Evolutionary conservation across 257 asterid genomes (phyloP), one percentile per base, ranked within the genome.

Genomic region (Solanum clarkiae): DNA sequence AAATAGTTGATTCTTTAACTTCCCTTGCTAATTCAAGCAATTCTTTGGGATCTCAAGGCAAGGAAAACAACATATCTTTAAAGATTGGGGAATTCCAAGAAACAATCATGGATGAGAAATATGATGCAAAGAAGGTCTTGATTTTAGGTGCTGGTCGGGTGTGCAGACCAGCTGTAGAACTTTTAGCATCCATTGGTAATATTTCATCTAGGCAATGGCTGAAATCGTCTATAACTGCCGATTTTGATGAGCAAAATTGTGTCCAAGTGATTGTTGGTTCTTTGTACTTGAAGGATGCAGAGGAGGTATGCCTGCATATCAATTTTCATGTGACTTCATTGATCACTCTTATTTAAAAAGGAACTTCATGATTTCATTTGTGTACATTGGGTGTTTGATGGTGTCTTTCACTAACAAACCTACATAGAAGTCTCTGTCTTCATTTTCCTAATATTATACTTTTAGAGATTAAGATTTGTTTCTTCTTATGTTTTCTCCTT

Each of bases 141-240:
- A 93, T 96, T 84, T 90, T 96, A 91, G 99, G 99, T 40, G 97
- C 99, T 86, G 99, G 98, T n/a, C 92, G 97, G 57, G 98, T 96
- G 71, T 96, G 99, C 90, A 93, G 95, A 75, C 98, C 99, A 62
- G 98, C 98, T 88, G 99, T 88, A 42, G 98, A 95, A 83, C 90
- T 96, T 89, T 92, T 96, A 71, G 87, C 96, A 49, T 91, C 98
- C 84, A 68, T 93, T 12, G 94, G 96, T 47, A 88, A 90, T 69
- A 82, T 54, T 84, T 83, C 95, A 22, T 90, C 97, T 56, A 83
- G 71, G 20, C 84, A 94, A 84, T 87, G 88, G 88, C 80, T 91
- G 68, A 91, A 87, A 81, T 89, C 95, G 45, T 88, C 87, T 57
- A 49, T 89, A 49, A 80, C 80, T 20, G 87, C 89, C 81, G 86